A percentile compares a stretch with the other conserved stretches of the same genome.
Conservation (phyloP, 129 eudicot species). For the Deinandra increscens region DNA sequence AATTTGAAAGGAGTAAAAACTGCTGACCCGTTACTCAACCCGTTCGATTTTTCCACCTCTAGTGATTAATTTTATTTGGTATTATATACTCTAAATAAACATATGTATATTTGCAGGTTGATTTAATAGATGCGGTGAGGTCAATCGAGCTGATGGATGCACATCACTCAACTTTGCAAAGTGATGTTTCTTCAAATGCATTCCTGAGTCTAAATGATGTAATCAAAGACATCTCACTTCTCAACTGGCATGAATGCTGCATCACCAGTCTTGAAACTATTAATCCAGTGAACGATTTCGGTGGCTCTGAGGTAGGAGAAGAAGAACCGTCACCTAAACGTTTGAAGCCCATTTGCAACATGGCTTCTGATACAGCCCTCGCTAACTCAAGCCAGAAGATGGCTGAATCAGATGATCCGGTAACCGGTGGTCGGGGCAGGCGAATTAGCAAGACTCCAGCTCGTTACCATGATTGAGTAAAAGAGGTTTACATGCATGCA, state of each 20-base stretch:
- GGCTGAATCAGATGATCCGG: too few species aligned
- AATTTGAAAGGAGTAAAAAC: too few species aligned
- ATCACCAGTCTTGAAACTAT: conserved; percentile 34
- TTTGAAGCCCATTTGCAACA: conserved; percentile 5
- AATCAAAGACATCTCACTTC: conserved; percentile 30
- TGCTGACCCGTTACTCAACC: too few species aligned
- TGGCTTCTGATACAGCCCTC: background rate
- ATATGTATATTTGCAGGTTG: conserved; percentile 28
- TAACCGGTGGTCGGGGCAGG: too few species aligned
- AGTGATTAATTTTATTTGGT: too few species aligned
- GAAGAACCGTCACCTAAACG: conserved; percentile 17
- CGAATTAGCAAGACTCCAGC: too few species aligned
- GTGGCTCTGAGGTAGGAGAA: conserved; percentile 18
- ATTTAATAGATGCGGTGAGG: conserved; percentile 31
- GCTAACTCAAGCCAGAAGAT: too few species aligned
- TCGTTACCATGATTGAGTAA: too few species aligned
- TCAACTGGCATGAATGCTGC: conserved; percentile 43
- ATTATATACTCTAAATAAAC: too few species aligned
- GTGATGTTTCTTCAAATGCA: conserved; percentile 40
- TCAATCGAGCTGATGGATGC: conserved; percentile 41
- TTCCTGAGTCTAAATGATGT: conserved; percentile 33
- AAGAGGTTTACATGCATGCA: too few species aligned
- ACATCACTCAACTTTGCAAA: conserved; percentile 32
- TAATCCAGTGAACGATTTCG: conserved; percentile 20
- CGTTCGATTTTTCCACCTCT: too few species aligned